Conservation (phyloP, 192 early-diverging fungal species). For the Backusella psychrophila region DNA sequence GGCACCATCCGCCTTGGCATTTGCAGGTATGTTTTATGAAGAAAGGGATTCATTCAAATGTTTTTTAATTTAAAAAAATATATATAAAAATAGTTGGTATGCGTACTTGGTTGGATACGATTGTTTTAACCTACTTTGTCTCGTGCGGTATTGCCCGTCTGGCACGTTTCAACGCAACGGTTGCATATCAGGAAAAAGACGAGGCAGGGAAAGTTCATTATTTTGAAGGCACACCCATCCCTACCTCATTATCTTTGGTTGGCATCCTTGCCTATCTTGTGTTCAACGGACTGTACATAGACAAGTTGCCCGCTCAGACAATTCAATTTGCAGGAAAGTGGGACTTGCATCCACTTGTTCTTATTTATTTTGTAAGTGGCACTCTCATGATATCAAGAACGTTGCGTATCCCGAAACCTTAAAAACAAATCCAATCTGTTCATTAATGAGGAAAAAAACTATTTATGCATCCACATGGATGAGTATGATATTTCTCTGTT, state of each 20-base stretch:
- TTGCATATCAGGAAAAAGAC: slow-evolving; percentile 72
- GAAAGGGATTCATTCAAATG: too few relatives aligned
- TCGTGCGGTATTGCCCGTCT: slow-evolving; percentile 81
- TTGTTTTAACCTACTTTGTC: slow-evolving; percentile 82
- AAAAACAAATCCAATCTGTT: slow-evolving; percentile 15
- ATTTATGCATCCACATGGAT: too few relatives aligned
- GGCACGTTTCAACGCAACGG: slow-evolving; percentile 88
- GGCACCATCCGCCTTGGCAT: slow-evolving; percentile 26
- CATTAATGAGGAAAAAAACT: too few relatives aligned
- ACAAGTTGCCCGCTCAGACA: slow-evolving; percentile 58
- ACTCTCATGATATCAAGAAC: slow-evolving; percentile 78
- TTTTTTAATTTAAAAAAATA: too few relatives aligned
- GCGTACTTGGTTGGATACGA: slow-evolving; percentile 73
- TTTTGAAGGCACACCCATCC: slow-evolving; percentile 92
- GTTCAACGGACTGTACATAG: slow-evolving; percentile 28
- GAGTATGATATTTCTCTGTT: too few relatives aligned
- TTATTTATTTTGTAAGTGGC: slow-evolving; percentile 74
- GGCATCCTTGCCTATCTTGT: slow-evolving; percentile 64
- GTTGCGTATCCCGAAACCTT: slow-evolving; percentile 73
- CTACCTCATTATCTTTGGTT: slow-evolving; percentile 69
- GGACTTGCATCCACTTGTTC: slow-evolving; percentile 73
- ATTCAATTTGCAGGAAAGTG: slow-evolving; percentile 56
- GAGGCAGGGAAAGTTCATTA: slow-evolving; percentile 69
- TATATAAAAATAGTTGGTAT: slow-evolving; percentile 59
- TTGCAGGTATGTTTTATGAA: neutral